Base-by-base conservation (phyloP, 2,329 filamentous ascomycete genomes). In the Aspergillus tubingensis region DNA sequence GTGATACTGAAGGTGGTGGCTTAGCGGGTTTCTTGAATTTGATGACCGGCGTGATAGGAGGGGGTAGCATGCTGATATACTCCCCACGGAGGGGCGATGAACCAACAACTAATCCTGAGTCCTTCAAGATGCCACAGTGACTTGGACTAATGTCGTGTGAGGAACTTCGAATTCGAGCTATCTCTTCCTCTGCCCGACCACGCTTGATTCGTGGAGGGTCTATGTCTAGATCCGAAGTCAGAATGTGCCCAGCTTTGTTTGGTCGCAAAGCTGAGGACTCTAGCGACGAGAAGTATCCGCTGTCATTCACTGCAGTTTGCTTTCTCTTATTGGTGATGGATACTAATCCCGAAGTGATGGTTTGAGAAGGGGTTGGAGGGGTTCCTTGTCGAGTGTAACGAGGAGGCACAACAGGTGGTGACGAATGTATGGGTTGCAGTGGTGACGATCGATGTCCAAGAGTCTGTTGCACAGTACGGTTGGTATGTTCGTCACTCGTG, bases 281-380 rank as follows among this genome's bases (percentile, higher is more conserved):
- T 17, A 98, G 84, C 0, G 93, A 97, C 1, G 95, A 98, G 74
- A 96, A 96, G 77, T 98, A 99, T 43, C 95, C 95, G 73, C 94
- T 98, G 76, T 99, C 95, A 70, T 91, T 91, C 81, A 96, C 89
- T 11, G 90, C 89, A 30, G 86, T 85, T 69, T 90, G 86, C 75
- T 92, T 94, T 66, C 90, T 88, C 78, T 91, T 91, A 66, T 89
- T 88, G 41, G 87, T 85, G 54, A 86, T 87, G 54, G 82, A 79
- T 32, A 79, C 82, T 47, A 83, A 83, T n/a, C 90, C 90, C 19
- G 88, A 79, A 39, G 83, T 80, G 50, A 86, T 83, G 59, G 85
- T 83, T 41, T 84, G 83, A 53, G 85, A 83, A 23, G 90, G 88
- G 32, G 92, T 91, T 17, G 94, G 91, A 30, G 77, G 77, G 6